Conservation (phyloP, 805 yeast species). For the Ogataea neopini region DNA sequence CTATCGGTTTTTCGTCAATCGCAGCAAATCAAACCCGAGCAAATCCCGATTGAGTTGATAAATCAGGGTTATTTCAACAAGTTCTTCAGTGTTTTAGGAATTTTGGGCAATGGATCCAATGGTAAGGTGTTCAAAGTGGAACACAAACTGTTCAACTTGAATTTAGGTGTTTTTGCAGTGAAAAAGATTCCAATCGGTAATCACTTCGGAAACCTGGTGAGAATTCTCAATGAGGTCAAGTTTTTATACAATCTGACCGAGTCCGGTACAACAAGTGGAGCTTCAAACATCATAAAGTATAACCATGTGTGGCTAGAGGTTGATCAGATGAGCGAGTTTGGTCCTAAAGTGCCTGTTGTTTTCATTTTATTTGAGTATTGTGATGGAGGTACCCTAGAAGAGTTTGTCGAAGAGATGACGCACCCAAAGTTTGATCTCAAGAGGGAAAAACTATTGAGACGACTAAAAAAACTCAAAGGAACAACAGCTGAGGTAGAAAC, state of each 20-base stretch:
- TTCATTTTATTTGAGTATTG: constrained; percentile 86
- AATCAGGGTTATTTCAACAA: constrained; percentile 80
- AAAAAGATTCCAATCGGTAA: constrained; percentile 85
- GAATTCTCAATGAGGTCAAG: constrained; percentile 76
- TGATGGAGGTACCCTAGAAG: constrained; percentile 84
- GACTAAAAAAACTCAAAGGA: constrained; percentile 19
- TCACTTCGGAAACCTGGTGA: constrained; percentile 64
- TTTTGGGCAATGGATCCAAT: constrained; percentile 80
- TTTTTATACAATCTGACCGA: constrained; percentile 57
- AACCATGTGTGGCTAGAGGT: constrained; percentile 92
- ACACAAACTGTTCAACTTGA: constrained; percentile 70
- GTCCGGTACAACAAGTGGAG: constrained; percentile 32
- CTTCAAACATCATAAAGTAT: constrained; percentile 67
- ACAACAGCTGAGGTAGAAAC: not conserved
- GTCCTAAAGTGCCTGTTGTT: constrained; percentile 59
- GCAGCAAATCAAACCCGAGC: constrained; percentile 9
- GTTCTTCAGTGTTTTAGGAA: constrained; percentile 61
- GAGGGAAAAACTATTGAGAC: constrained; percentile 37
- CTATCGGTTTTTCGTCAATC: constrained; percentile 17
- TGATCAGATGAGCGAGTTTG: constrained; percentile 51
- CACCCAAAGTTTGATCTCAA: constrained; percentile 40
- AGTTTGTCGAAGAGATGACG: constrained; percentile 45
- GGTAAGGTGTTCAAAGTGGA: constrained; percentile 85
- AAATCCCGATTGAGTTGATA: constrained; percentile 48
- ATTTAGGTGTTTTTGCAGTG: constrained; percentile 78